Percentiles rank a stretch among this genome's conserved stretches.
phyloP scores from a whole-genome alignment of 179 eudicot species.

The Heliamphora pulchella region DNA sequence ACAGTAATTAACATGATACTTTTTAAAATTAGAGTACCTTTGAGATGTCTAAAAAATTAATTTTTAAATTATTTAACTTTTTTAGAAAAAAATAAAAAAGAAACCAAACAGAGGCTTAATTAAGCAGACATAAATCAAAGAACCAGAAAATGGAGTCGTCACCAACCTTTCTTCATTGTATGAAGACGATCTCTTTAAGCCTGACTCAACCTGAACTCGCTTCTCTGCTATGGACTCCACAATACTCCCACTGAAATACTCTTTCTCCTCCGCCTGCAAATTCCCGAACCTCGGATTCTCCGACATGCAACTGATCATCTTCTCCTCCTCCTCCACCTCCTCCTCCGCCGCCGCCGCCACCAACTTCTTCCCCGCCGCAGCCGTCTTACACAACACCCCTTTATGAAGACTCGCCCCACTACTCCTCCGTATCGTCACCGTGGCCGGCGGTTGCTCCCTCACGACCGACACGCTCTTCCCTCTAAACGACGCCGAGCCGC shows the following conservation, averaged over 20 bases:
- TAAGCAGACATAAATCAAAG: neutral
- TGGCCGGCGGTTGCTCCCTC: conserved; percentile 24
- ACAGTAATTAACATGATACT: no score
- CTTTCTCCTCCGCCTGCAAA: conserved; percentile 69
- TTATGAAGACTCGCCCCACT: conserved; percentile 27
- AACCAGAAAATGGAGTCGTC: no score
- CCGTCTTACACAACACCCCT: conserved; percentile 32
- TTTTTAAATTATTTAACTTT: no score
- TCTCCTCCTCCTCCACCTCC: conserved; percentile 42
- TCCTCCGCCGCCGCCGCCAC: conserved; percentile 17
- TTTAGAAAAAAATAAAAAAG: no score
- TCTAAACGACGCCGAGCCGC: conserved; percentile 45
- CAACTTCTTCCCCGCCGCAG: no score
- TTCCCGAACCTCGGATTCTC: conserved; percentile 90
- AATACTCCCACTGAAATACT: conserved; percentile 88
- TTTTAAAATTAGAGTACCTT: no score
- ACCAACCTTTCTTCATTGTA: conserved; percentile 71
- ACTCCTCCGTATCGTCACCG: conserved; percentile 26
- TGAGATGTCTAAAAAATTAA: no score
- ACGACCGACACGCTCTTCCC: conserved; percentile 37
- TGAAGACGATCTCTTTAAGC: conserved; percentile 63
- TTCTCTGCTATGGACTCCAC: conserved; percentile 48
- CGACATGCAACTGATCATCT: conserved; percentile 67
- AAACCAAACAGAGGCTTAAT: no score
- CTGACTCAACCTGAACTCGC: conserved; percentile 27